Percentiles rank a stretch among this genome's conserved stretches.
These are phyloP conservation scores for Colletotrichum magnum DNA, from an alignment of 2,329 filamentous ascomycete genomes.

Conservation along the genomic window DNA sequence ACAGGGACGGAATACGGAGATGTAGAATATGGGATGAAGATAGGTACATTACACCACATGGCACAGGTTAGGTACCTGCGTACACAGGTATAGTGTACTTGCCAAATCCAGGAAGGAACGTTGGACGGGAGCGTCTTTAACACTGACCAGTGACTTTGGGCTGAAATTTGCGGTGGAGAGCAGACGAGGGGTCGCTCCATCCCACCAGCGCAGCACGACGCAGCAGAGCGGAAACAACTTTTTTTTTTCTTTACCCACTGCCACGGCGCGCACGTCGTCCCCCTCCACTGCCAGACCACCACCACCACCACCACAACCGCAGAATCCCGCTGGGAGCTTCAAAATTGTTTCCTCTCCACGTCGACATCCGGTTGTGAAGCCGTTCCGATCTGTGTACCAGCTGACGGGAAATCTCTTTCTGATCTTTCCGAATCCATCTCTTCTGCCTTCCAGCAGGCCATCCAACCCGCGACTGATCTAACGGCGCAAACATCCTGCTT, in stretches of 20 bases:
- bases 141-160: conserved; percentile 18
- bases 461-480: neutral
- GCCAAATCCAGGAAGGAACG: too few species aligned
- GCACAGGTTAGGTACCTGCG: too few species aligned
- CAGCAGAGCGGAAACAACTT: conserved; percentile 31
- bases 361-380: neutral
- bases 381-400: neutral
- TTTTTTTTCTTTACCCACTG: conserved; percentile 34
- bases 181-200: conserved; percentile 23
- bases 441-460: neutral
- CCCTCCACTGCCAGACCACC: conserved; percentile 28
- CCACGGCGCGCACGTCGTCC: neutral
- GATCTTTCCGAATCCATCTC: neutral
- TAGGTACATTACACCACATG: too few species aligned
- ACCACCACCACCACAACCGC: conserved; percentile 26
- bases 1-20: too few species aligned
- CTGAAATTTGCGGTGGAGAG: conserved; percentile 32
- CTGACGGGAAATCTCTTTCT: conserved; percentile 1
- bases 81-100: too few species aligned
- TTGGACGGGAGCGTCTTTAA: neutral
- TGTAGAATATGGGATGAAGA: too few species aligned
- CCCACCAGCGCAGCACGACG: conserved; percentile 6
- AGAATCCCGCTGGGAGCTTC: conserved; percentile 31
- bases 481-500: neutral
- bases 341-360: conserved; percentile 27